phyloP scores from a whole-genome alignment of 75 land plant genomes.

The Pinus albicaulis region DNA sequence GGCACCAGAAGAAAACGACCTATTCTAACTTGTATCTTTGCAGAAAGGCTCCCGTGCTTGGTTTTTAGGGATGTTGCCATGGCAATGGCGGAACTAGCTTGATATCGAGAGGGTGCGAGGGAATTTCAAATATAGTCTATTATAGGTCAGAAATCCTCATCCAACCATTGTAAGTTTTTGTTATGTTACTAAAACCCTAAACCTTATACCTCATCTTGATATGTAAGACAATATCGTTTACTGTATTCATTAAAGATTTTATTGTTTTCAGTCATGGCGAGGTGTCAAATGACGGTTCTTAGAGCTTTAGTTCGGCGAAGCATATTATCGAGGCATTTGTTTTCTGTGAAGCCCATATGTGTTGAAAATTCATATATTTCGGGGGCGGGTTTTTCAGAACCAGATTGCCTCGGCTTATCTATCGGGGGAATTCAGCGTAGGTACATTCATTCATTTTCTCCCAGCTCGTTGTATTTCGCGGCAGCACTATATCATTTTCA shows the following conservation, averaged over 20 bases:
- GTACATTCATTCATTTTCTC: not conserved
- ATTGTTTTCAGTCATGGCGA: not conserved
- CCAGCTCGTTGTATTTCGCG: not conserved
- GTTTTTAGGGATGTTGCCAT: no score
- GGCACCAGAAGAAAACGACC: no score
- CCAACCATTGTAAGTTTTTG: not conserved
- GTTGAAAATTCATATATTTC: not conserved
- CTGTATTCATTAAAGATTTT: no score
- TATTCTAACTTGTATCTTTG: no score
- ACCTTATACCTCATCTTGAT: not conserved
- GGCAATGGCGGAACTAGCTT: no score
- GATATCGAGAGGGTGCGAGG: no score
- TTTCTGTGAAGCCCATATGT: not conserved
- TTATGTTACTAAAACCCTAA: not conserved
- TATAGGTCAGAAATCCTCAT: not conserved
- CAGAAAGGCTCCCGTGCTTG: no score
- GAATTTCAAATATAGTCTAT: no score
- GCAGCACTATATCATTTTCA: not conserved
- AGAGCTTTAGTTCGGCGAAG: not conserved
- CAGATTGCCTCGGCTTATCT: not conserved
- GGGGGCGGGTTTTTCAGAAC: not conserved
- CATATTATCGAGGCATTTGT: not conserved
- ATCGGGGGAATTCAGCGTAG: not conserved
- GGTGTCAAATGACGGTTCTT: not conserved
- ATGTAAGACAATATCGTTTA: not conserved